A percentile compares a stretch with the other conserved stretches of the same genome.
Evolutionary conservation across 495 filamentous ascomycete genomes (phyloP).

Genomic region (Xylaria scruposa): DNA sequence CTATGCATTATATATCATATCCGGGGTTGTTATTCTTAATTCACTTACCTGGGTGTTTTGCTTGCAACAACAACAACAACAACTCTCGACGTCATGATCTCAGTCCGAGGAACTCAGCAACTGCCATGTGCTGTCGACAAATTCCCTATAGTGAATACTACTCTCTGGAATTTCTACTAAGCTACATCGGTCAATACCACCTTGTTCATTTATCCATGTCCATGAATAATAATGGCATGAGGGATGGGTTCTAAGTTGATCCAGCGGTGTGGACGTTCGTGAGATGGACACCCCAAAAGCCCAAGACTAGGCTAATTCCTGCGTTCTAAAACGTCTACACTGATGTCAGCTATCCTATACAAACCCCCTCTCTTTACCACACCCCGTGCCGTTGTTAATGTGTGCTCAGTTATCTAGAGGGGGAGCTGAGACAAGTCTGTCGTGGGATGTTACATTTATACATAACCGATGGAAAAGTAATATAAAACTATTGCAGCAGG

Average conservation of each 20-base stretch:
- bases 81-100: neutral
- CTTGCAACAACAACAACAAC: neutral
- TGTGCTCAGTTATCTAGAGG: neutral
- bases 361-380: neutral
- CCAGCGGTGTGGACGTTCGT: slow-evolving; percentile 12
- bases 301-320: slow-evolving; percentile 2
- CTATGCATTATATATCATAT: neutral
- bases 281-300: slow-evolving; percentile 5
- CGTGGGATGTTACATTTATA: slow-evolving; percentile 38
- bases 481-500: slow-evolving; percentile 34
- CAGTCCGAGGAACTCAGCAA: neutral
- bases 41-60: neutral
- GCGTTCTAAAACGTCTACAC: neutral
- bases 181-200: slow-evolving; percentile 3
- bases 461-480: slow-evolving; percentile 42
- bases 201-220: slow-evolving; percentile 7
- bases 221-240: neutral
- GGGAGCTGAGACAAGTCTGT: slow-evolving; percentile 28
- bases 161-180: neutral
- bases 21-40: neutral
- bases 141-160: neutral
- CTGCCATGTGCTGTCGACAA: neutral
- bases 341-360: neutral
- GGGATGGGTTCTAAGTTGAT: neutral
- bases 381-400: neutral